Conservation (phyloP, 331 rosid genomes). For the Telfairia occidentalis region DNA sequence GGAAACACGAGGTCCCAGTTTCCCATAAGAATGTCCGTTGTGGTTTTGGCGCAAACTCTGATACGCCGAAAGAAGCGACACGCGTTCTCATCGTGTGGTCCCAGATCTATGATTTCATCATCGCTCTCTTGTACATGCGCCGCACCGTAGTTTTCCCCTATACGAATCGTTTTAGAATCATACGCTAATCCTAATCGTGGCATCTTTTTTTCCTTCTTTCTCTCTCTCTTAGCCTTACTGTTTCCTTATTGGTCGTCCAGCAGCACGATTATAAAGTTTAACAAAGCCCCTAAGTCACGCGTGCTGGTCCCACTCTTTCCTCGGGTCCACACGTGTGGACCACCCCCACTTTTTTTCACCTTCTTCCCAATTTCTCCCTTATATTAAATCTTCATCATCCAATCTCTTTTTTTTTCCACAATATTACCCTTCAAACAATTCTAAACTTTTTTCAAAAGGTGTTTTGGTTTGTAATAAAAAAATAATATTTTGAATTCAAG, state of each 20-base stretch:
- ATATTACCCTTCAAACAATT: background rate
- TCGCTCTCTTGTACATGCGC: background rate
- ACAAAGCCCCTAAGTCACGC: background rate
- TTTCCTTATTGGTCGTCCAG: background rate
- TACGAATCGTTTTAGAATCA: background rate
- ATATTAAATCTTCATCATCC: background rate
- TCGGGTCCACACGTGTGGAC: constrained; percentile 9
- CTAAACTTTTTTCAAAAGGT: no score
- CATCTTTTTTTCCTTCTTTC: background rate
- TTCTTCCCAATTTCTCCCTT: background rate
- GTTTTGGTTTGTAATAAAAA: no score
- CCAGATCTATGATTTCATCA: background rate
- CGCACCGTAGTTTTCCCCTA: background rate
- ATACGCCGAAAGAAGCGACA: constrained; percentile 41
- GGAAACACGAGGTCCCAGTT: constrained; percentile 21
- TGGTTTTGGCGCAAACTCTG: constrained; percentile 13
- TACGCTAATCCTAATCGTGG: no score
- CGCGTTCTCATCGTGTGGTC: constrained; percentile 9
- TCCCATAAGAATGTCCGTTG: constrained; percentile 21
- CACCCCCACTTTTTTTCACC: background rate
- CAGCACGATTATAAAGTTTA: constrained; percentile 1
- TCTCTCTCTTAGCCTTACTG: background rate
- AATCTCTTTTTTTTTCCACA: background rate
- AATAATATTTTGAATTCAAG: no score
- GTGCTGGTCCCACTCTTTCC: background rate